A percentile compares a stretch with the other conserved stretches of the same genome.
Conservation (phyloP, 1,284 basidiomycete genomes). For the Ustilago vetiveriae region DNA sequence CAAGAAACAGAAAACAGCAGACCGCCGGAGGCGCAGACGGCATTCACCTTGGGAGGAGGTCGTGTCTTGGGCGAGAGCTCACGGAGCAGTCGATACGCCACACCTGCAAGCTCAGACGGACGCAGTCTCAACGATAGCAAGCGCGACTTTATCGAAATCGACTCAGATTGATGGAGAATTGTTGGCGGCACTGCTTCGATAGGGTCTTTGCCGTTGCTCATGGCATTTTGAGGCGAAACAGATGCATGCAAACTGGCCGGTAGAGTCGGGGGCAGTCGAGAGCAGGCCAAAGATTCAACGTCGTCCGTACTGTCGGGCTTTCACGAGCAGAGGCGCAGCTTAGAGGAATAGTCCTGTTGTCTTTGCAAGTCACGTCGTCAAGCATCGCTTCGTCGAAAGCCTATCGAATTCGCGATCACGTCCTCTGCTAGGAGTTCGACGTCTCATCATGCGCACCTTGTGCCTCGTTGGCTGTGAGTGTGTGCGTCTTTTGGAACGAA, state of each 20-base stretch:
- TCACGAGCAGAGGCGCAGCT: no score
- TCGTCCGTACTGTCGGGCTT: no score
- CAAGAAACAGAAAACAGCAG: slow-evolving; percentile 16
- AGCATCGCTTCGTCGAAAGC: slow-evolving; percentile 11
- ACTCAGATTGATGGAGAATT: slow-evolving; percentile 47
- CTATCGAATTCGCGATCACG: no score
- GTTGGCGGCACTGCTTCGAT: not conserved
- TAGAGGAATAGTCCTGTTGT: not conserved
- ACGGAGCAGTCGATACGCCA: slow-evolving; percentile 37
- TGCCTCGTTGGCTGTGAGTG: not conserved
- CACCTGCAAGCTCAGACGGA: slow-evolving; percentile 24
- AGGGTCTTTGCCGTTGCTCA: no score
- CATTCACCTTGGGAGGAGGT: slow-evolving; percentile 35
- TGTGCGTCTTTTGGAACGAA: not conserved
- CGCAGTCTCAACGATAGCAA: slow-evolving; percentile 31
- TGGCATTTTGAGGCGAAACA: no score
- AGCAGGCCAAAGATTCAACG: no score
- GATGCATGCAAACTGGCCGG: not conserved
- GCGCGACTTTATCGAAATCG: slow-evolving; percentile 56
- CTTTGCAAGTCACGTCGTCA: slow-evolving; percentile 3
- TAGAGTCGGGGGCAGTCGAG: no score
- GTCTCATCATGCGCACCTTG: not conserved
- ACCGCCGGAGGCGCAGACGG: slow-evolving; percentile 11
- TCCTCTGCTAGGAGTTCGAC: no score
- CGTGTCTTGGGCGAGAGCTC: slow-evolving; percentile 31